Conservation (phyloP, 2,329 filamentous ascomycete genomes). For the Trichophyton rubrum region DNA sequence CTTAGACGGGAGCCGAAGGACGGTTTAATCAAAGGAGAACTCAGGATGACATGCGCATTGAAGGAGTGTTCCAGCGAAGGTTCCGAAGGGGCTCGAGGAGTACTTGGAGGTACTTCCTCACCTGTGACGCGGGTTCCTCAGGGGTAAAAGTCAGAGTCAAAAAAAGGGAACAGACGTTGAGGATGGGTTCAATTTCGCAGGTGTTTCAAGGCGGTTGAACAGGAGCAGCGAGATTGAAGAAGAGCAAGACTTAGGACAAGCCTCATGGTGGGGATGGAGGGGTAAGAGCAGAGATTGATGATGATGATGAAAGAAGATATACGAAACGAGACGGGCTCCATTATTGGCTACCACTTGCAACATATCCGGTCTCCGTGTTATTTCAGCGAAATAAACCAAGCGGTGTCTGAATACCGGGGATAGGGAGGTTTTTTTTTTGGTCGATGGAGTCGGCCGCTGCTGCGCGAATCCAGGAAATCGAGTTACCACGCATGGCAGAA, state of each 20-base stretch:
- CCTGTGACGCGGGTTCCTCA: not conserved
- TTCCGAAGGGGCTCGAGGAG: not conserved
- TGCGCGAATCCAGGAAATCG: too few relatives aligned
- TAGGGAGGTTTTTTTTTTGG: too few relatives aligned
- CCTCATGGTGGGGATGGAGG: not conserved
- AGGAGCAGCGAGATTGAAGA: not conserved
- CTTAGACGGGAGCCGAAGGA: not conserved
- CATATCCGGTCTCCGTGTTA: not conserved
- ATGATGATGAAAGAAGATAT: not conserved
- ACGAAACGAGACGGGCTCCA: not conserved
- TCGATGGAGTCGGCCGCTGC: too few relatives aligned
- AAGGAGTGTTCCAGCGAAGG: not conserved
- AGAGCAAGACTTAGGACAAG: not conserved
- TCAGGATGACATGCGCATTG: too few relatives aligned
- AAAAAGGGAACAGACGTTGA: not conserved
- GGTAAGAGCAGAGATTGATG: too few relatives aligned
- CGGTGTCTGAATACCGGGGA: too few relatives aligned
- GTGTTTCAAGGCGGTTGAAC: not conserved
- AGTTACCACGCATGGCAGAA: not conserved
- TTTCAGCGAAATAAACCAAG: too few relatives aligned
- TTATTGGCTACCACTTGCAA: not conserved
- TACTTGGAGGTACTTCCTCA: not conserved
- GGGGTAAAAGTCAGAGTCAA: not conserved
- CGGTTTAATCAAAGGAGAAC: not conserved
- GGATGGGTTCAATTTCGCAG: not conserved